These are phyloP conservation scores for Noccaea caerulescens DNA, from an alignment of 345 rosid genomes.

Conservation along the genomic window DNA sequence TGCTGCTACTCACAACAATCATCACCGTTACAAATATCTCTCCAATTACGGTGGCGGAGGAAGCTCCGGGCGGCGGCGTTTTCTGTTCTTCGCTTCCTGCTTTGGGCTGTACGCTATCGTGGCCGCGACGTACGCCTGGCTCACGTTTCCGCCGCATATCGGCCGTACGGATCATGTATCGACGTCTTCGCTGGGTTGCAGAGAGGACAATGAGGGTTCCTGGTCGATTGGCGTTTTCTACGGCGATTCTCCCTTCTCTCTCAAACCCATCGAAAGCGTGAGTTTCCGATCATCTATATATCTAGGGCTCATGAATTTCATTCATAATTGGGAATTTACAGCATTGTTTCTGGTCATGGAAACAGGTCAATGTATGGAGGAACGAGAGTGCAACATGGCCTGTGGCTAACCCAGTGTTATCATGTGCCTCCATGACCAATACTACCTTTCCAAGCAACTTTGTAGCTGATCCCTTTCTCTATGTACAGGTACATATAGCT, in stretches of 20 bases:
- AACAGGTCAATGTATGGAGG: conserved; percentile 74
- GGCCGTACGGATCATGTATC: conserved; percentile 46
- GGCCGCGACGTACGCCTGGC: conserved; percentile 65
- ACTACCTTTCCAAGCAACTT: conserved; percentile 88
- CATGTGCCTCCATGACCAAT: conserved; percentile 80
- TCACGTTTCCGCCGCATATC: conserved; percentile 49
- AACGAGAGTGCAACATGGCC: conserved; percentile 89
- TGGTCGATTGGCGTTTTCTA: conserved; percentile 93
- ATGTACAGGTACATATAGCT: conserved; percentile 59
- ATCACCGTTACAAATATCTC: conserved; percentile 20
- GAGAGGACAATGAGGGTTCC: conserved; percentile 85
- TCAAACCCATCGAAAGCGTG: conserved; percentile 87
- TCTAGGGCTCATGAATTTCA: conserved; percentile 1
- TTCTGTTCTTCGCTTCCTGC: conserved; percentile 54
- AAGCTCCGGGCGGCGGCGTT: conserved; percentile 37
- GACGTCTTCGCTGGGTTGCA: conserved; percentile 64
- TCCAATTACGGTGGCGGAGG: conserved; percentile 30
- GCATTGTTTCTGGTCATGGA: conserved; percentile 11
- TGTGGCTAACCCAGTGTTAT: conserved; percentile 89
- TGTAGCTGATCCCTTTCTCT: conserved; percentile 94
- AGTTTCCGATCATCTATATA: conserved; percentile 27
- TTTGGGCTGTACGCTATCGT: conserved; percentile 65
- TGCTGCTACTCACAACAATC: conserved; percentile 3
- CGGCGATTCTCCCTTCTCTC: conserved; percentile 87
- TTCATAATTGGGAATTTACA: background rate